A percentile compares a stretch with the other conserved stretches of the same genome.
These are phyloP conservation scores for Fusarium napiforme DNA, from an alignment of 2,329 filamentous ascomycete genomes.

Conservation along the genomic window DNA sequence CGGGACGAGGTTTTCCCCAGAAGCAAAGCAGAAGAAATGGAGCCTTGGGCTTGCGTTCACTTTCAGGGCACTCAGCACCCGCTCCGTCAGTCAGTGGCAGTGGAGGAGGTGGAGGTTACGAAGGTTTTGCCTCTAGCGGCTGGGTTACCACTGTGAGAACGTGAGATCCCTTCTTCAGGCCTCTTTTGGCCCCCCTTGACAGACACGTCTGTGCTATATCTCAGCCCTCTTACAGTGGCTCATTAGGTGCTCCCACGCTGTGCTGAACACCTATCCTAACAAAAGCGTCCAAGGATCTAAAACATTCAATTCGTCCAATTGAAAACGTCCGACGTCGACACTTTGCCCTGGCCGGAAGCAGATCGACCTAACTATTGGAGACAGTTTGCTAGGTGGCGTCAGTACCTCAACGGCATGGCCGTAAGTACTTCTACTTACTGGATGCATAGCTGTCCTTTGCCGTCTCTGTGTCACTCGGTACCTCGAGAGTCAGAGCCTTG, in stretches of 20 bases:
- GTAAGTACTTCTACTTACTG: slow-evolving; percentile 30
- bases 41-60: slow-evolving; percentile 37
- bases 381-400: slow-evolving; percentile 32
- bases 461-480: slow-evolving; percentile 35
- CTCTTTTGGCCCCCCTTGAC: slow-evolving; percentile 18
- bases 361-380: slow-evolving; percentile 36
- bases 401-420: slow-evolving; percentile 38
- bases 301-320: slow-evolving; percentile 31
- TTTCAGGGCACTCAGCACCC: slow-evolving; percentile 21
- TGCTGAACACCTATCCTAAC: neutral
- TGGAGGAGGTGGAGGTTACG: slow-evolving; percentile 48
- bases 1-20: slow-evolving; percentile 54
- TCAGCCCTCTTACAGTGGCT: slow-evolving; percentile 40
- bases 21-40: slow-evolving; percentile 49
- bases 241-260: slow-evolving; percentile 8
- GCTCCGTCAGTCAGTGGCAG: slow-evolving; percentile 10
- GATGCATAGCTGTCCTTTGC: slow-evolving; percentile 17
- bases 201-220: slow-evolving; percentile 26
- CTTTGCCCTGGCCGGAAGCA: slow-evolving; percentile 42
- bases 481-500: slow-evolving; percentile 16
- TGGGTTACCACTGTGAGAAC: slow-evolving; percentile 33
- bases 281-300: slow-evolving; percentile 7
- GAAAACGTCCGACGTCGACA: slow-evolving; percentile 36
- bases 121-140: slow-evolving; percentile 53
- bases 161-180: slow-evolving; percentile 16